Evolutionary conservation across 345 rosid species (phyloP).

Genomic region (Passiflora organensis): DNA sequence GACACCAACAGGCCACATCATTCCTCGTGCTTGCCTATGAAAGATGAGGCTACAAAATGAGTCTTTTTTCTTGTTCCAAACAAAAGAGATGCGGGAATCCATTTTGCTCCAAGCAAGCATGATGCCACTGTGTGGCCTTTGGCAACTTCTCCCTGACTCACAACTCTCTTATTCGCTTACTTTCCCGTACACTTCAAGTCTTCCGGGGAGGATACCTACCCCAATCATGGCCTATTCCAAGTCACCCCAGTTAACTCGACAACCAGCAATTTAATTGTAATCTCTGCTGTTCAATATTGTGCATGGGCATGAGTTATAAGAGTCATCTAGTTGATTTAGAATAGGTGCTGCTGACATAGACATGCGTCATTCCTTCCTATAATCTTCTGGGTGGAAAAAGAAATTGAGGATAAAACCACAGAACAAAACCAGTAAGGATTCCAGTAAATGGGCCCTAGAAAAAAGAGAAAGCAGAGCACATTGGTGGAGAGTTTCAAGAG

Average conservation of each 20-base stretch:
- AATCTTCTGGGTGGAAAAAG: slow-evolving; percentile 20
- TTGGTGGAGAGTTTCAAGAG: slow-evolving; percentile 28
- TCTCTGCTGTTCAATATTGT: too few species aligned
- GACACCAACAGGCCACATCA: slow-evolving; percentile 35
- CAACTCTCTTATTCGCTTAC: slow-evolving; percentile 18
- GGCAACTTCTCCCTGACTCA: slow-evolving; percentile 18
- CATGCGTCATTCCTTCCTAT: slow-evolving; percentile 36
- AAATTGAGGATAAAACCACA: neutral
- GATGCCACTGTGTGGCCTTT: slow-evolving; percentile 35
- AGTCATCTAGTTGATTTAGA: neutral
- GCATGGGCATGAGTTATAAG: too few species aligned
- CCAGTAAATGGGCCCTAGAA: slow-evolving; percentile 16
- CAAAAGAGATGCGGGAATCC: slow-evolving; percentile 8
- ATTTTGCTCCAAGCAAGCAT: slow-evolving; percentile 47
- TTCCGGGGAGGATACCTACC: slow-evolving; percentile 13
- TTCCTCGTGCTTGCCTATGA: slow-evolving; percentile 36
- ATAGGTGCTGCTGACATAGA: slow-evolving; percentile 43
- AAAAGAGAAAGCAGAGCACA: slow-evolving; percentile 8
- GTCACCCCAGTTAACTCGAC: slow-evolving; percentile 1
- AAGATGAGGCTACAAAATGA: neutral
- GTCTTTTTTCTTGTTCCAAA: neutral
- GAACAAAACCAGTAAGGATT: neutral
- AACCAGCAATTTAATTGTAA: too few species aligned
- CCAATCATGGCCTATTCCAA: slow-evolving; percentile 25
- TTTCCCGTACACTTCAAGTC: slow-evolving; percentile 27